phyloP scores from a whole-genome alignment of 2,329 filamentous ascomycete genomes.

The Fusarium sp. region DNA sequence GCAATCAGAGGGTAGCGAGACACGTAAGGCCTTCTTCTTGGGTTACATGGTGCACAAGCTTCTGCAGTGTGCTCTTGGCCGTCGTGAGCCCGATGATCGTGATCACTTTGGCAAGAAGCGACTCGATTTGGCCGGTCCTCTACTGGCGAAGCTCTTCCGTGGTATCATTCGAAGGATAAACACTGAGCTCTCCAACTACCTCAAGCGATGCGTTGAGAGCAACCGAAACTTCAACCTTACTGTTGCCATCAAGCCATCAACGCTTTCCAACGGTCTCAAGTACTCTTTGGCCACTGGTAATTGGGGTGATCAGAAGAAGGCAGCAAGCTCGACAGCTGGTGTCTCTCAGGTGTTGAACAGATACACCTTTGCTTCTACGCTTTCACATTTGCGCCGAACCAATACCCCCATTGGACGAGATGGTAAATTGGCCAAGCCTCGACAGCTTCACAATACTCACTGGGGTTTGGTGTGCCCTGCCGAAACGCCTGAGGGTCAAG shows the following conservation, averaged over 20 bases:
- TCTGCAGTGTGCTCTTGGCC: conserved; percentile 90
- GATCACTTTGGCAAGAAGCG: conserved; percentile 99
- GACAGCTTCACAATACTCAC: conserved; percentile 93
- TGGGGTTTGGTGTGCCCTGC: conserved; percentile 98
- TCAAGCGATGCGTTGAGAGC: conserved; percentile 91
- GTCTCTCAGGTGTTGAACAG: conserved; percentile 98
- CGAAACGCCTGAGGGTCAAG: conserved; percentile 98
- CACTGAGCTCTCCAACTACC: conserved; percentile 87
- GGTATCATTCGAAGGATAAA: conserved; percentile 91
- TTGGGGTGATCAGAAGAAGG: conserved; percentile 99
- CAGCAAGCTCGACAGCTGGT: conserved; percentile 91
- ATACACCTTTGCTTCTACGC: conserved; percentile 95
- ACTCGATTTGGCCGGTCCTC: conserved; percentile 90
- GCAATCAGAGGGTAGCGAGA: conserved; percentile 93
- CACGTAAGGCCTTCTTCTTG: conserved; percentile 95
- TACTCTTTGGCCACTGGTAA: conserved; percentile 98
- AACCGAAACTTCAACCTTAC: conserved; percentile 90
- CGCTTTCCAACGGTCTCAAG: conserved; percentile 91
- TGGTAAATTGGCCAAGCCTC: conserved; percentile 96
- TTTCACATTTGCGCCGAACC: conserved; percentile 95
- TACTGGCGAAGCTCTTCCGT: conserved; percentile 96
- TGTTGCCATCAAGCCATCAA: conserved; percentile 88
- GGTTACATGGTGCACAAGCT: conserved; percentile 99
- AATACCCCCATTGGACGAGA: conserved; percentile 97
- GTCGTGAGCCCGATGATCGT: conserved; percentile 93